Base-by-base conservation (phyloP, 352 stramenopile genomes). In the Globisporangium rhizosaccharum region DNA sequence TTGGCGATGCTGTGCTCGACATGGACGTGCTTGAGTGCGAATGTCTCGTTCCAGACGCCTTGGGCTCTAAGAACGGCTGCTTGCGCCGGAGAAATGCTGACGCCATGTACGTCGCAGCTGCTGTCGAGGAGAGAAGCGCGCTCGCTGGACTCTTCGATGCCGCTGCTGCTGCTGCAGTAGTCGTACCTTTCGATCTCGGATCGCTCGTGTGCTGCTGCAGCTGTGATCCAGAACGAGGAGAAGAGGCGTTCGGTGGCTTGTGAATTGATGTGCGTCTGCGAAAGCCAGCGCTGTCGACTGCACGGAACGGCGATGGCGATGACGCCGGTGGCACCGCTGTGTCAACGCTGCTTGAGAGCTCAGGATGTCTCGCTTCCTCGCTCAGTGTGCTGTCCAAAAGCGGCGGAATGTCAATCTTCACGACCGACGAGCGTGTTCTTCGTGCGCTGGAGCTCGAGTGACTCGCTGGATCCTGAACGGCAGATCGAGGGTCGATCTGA, bases 381-480 rank as follows among this genome's bases (percentile, higher is more conserved):
- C 5, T 23, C n/a, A 15, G n/a, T 11, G 28, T 23, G 36, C 17
- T 42, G 20, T 44, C 37, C 17, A 65, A 25, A 10, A 60, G 26
- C 10, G 59, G n/a, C 4, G 59, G 59, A 7, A 65, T 65, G 37
- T 65, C 59, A 23, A 65, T 65, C 28, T 44, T 60, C 25, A 65
- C 59, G n/a, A 45, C n/a, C 5, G 37, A 50, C 9, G 52, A 56
- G 7, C 12, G 45, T 12, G 44, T 6, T 28, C 15, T 3, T 26
- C 0, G 14, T 47, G 41, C 14, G 41, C 15, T 20, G 15, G 41
- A 18, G 5, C 41, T 18, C 41, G 41, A 47, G 55, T n/a, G 12
- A 12, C 3, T 56, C 28, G 48, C 7, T 20, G 30, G 8, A 3
- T 18, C 18, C 6, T 17, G 39, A 23, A 0, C 30, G 18, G 41